Evolutionary conservation across 345 rosid species (phyloP).

Genomic region (Citrus medica): DNA sequence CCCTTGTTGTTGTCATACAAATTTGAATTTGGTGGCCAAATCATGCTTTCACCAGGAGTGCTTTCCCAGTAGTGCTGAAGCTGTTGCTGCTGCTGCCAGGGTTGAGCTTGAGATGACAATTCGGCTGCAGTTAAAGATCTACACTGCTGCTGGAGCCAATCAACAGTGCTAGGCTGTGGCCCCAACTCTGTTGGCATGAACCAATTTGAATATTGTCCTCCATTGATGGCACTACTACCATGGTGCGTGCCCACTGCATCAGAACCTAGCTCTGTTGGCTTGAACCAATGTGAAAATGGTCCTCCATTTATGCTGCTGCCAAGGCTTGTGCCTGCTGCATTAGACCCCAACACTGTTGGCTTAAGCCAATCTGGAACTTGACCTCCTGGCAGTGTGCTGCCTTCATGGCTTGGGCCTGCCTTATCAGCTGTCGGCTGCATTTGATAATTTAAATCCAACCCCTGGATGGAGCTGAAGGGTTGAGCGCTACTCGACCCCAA

Average conservation of each 20-base stretch:
- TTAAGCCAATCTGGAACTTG: slow-evolving; percentile 8
- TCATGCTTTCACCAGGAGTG: neutral
- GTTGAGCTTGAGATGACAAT: neutral
- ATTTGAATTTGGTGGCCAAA: neutral
- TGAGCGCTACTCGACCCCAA: neutral
- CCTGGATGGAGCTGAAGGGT: neutral
- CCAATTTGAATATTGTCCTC: neutral
- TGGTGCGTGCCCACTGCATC: neutral
- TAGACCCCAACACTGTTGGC: neutral
- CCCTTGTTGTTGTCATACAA: neutral
- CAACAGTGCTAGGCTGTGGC: neutral
- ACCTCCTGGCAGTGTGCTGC: neutral
- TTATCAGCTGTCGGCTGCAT: neutral
- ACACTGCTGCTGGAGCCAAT: slow-evolving; percentile 5
- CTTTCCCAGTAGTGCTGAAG: neutral
- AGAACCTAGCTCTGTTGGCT: neutral
- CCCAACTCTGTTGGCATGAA: neutral
- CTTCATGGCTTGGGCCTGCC: neutral
- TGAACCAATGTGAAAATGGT: neutral
- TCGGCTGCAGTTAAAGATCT: neutral
- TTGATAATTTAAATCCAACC: neutral
- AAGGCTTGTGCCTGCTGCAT: slow-evolving; percentile 1
- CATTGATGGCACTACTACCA: neutral
- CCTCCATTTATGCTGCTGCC: neutral
- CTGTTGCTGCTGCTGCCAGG: neutral